phyloP scores from a whole-genome alignment of 352 stramenopile genomes.

The Aphanomyces cochlioides region DNA sequence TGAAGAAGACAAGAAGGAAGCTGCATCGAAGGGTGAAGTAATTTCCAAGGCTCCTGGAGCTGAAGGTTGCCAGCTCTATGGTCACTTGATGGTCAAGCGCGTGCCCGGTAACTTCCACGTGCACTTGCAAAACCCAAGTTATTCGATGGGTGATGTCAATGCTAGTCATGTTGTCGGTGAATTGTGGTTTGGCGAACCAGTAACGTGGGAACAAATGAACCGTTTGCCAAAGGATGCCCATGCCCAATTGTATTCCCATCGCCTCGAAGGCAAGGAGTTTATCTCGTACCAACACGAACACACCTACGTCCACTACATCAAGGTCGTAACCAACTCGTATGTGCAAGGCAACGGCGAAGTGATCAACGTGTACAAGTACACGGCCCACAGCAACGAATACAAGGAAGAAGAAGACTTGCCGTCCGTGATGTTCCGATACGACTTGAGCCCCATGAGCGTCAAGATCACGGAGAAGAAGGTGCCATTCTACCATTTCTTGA shows the following conservation, averaged over 20 bases:
- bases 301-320: constrained; percentile 99
- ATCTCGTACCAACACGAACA: constrained; percentile 91
- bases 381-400: constrained; percentile 86
- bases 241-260: constrained; percentile 89
- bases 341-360: constrained; percentile 54
- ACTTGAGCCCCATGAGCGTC: constrained; percentile 91
- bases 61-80: constrained; percentile 74
- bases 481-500: constrained; percentile 95
- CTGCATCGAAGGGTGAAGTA: constrained; percentile 48
- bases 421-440: constrained; percentile 90
- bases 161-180: constrained; percentile 95
- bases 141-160: constrained; percentile 90
- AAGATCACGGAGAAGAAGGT: constrained; percentile 90
- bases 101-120: constrained; percentile 98
- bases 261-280: constrained; percentile 90
- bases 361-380: constrained; percentile 88
- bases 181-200: constrained; percentile 91
- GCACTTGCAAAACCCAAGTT: constrained; percentile 94
- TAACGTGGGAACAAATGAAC: constrained; percentile 48
- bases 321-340: constrained; percentile 94
- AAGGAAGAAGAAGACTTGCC: constrained; percentile 79
- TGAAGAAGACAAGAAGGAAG: constrained; percentile 89
- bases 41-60: constrained; percentile 62
- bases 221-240: constrained; percentile 86
- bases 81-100: constrained; percentile 81